Percentiles rank a stretch among this genome's conserved stretches.
Conservation (phyloP, 2,329 filamentous ascomycete species). For the Rutstroemia sp. region DNA sequence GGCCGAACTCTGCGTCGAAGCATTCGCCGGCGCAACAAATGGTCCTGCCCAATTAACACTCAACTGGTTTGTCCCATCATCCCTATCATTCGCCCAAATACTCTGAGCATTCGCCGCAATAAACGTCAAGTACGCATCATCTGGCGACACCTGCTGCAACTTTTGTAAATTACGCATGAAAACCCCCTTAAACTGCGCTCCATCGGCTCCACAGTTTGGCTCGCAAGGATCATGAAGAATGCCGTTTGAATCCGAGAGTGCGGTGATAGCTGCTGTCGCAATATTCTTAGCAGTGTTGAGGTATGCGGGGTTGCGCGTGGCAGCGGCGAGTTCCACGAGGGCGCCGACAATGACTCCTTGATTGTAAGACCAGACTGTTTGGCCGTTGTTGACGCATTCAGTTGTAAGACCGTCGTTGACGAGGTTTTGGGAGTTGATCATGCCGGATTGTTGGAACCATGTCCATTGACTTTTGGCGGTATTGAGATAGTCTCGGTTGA, state of each 20-base stretch:
- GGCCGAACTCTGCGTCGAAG: slow-evolving; percentile 56
- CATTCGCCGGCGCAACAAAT: slow-evolving; percentile 40
- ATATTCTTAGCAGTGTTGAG: slow-evolving; percentile 44
- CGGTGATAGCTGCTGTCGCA: slow-evolving; percentile 44
- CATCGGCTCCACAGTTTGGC: slow-evolving; percentile 38
- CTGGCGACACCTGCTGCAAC: slow-evolving; percentile 40
- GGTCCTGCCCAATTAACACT: slow-evolving; percentile 60
- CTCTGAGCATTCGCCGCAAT: slow-evolving; percentile 57
- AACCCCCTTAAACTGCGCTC: slow-evolving; percentile 65
- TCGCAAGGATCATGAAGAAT: slow-evolving; percentile 52
- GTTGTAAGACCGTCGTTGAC: slow-evolving; percentile 46
- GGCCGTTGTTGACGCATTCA: slow-evolving; percentile 42
- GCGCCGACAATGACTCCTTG: slow-evolving; percentile 55
- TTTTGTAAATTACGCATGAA: slow-evolving; percentile 58
- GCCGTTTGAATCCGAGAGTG: slow-evolving; percentile 37
- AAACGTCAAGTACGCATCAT: slow-evolving; percentile 43
- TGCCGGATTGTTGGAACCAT: slow-evolving; percentile 43
- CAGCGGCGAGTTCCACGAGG: slow-evolving; percentile 49
- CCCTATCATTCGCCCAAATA: slow-evolving; percentile 55
- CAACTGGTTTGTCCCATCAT: slow-evolving; percentile 38
- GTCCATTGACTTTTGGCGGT: slow-evolving; percentile 41
- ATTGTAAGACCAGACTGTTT: slow-evolving; percentile 45
- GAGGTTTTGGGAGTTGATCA: slow-evolving; percentile 39
- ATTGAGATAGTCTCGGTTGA: slow-evolving; percentile 47
- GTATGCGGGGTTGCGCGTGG: slow-evolving; percentile 34